Percentiles rank a stretch among this genome's conserved stretches.
These are phyloP conservation scores for Quercus lobata DNA, from an alignment of 331 rosid genomes.

Conservation along the genomic window DNA sequence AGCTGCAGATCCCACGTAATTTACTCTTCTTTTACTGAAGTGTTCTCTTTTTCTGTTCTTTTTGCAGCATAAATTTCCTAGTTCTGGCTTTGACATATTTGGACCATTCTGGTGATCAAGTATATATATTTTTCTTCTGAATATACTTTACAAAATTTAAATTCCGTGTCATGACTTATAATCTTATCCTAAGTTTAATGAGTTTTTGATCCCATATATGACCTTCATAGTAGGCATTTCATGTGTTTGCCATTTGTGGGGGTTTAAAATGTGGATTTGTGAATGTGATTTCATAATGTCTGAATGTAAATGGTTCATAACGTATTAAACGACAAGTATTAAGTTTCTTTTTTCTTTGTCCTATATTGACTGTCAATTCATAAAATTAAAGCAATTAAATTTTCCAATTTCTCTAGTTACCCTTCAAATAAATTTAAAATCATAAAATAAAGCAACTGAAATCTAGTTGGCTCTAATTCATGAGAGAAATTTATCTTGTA, in stretches of 20 bases:
- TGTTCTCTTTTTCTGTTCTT: not conserved
- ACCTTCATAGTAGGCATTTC: not conserved
- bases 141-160: not conserved
- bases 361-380: not conserved
- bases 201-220: not conserved
- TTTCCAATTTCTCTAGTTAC: no score
- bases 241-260: not conserved
- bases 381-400: no score
- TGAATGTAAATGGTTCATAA: not conserved
- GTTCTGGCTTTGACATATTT: slow-evolving; percentile 8
- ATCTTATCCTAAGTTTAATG: not conserved
- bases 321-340: not conserved
- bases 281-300: not conserved
- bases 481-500: no score
- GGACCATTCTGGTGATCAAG: slow-evolving; percentile 4
- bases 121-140: not conserved
- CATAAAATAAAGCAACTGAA: no score
- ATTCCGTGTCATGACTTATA: not conserved
- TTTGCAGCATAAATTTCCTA: slow-evolving; percentile 13
- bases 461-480: no score
- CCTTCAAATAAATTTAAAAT: no score
- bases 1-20: slow-evolving; percentile 56
- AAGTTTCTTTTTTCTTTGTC: not conserved
- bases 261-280: not conserved
- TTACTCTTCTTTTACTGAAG: slow-evolving; percentile 9